Evolutionary conservation across 1,284 basidiomycete species (phyloP).

Genomic region (Irpex sp.): DNA sequence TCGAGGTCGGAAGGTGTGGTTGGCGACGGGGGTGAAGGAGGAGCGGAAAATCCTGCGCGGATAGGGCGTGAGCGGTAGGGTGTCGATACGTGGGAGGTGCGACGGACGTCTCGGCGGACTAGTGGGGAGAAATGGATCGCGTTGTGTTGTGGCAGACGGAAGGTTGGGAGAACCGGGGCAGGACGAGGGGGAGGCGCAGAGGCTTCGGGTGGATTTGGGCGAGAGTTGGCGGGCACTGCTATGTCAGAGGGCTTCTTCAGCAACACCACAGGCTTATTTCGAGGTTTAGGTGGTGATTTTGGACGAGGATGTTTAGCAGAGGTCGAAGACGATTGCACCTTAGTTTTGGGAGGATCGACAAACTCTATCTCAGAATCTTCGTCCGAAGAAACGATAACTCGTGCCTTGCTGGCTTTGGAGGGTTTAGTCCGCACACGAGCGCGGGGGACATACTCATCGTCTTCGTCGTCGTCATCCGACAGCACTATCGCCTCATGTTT

Average conservation of each 20-base stretch:
- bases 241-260: neutral
- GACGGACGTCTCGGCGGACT: conserved; percentile 27
- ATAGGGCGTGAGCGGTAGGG: conserved; percentile 48
- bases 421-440: conserved; percentile 17
- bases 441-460: conserved; percentile 11
- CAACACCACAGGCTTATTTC: neutral
- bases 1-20: conserved; percentile 46
- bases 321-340: neutral
- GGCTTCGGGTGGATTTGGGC: conserved; percentile 6
- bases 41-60: conserved; percentile 39
- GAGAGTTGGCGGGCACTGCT: neutral
- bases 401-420: conserved; percentile 12
- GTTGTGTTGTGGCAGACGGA: neutral
- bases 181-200: conserved; percentile 4
- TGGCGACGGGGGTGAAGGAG: conserved; percentile 48
- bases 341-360: neutral
- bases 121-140: conserved; percentile 19
- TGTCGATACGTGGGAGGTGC: conserved; percentile 56
- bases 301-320: neutral
- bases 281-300: neutral
- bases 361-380: conserved; percentile 35
- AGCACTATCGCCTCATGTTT: conserved; percentile 8
- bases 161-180: neutral
- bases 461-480: conserved; percentile 19
- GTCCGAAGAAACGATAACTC: conserved; percentile 36